Conservation (phyloP, 2,329 filamentous ascomycete genomes). For the Nemania sp. region DNA sequence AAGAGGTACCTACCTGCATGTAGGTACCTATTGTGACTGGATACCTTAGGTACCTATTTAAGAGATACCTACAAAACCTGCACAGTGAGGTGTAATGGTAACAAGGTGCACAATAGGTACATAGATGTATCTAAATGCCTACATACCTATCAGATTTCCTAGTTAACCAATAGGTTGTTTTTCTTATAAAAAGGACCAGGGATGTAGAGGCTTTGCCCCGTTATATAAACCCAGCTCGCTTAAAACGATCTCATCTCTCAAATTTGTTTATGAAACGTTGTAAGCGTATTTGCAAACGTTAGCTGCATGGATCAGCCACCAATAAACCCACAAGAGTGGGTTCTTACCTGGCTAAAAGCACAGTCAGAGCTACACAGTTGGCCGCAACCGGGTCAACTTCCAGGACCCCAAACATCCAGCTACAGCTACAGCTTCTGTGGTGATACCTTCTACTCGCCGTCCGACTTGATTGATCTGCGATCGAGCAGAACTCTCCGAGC, state of each 20-base stretch:
- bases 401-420: neutral
- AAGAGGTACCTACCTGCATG: neutral
- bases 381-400: neutral
- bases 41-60: neutral
- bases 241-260: neutral
- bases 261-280: neutral
- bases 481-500: neutral
- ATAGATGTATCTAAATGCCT: no score
- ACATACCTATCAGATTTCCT: no score
- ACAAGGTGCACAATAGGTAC: neutral
- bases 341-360: slow-evolving; percentile 1
- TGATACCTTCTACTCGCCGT: slow-evolving; percentile 15
- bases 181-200: no score
- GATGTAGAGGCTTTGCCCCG: neutral
- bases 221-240: neutral
- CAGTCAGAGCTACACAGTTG: neutral
- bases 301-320: slow-evolving; percentile 21
- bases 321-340: neutral
- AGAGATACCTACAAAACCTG: no score
- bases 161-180: no score
- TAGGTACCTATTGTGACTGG: neutral
- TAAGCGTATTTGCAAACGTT: neutral
- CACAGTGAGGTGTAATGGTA: no score
- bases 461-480: slow-evolving; percentile 21
- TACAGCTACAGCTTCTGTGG: neutral